Percentiles rank a stretch among this genome's conserved stretches.
Evolutionary conservation across 768 basidiomycete genomes (phyloP).

Genomic region (Tubosaeta brunneosetosa): DNA sequence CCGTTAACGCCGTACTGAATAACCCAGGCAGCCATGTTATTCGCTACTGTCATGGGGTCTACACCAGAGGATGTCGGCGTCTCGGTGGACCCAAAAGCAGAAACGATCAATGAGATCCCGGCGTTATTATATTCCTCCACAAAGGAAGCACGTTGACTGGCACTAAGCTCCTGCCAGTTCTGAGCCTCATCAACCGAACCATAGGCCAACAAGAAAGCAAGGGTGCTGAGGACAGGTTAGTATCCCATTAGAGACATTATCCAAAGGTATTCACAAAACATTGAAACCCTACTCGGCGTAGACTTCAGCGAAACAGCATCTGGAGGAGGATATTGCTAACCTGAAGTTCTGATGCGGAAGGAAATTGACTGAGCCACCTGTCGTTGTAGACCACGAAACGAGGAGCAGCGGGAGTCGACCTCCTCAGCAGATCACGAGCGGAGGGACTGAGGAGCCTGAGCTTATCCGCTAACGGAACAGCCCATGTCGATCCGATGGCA

Average conservation of each 20-base stretch:
- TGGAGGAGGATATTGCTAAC: constrained; percentile 23
- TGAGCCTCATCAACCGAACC: constrained; percentile 44
- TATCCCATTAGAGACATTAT: neutral
- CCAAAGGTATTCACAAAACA: constrained; percentile 26
- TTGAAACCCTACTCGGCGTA: constrained; percentile 28
- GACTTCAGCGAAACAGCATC: neutral
- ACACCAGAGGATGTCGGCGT: constrained; percentile 24
- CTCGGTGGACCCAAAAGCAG: constrained; percentile 44
- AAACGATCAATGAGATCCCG: constrained; percentile 56
- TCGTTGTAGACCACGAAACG: too few species aligned
- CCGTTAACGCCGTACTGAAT: constrained; percentile 46
- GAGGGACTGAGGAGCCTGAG: constrained; percentile 12
- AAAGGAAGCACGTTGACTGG: constrained; percentile 36
- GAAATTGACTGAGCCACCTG: too few species aligned
- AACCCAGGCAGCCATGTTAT: constrained; percentile 44
- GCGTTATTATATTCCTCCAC: constrained; percentile 47
- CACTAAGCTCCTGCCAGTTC: constrained; percentile 40
- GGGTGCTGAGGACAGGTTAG: constrained; percentile 21
- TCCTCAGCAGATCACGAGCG: constrained; percentile 18
- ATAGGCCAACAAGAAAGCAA: constrained; percentile 39
- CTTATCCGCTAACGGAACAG: constrained; percentile 14
- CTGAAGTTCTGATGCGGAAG: constrained; percentile 34
- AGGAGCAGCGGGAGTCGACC: constrained; percentile 34
- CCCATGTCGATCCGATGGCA: constrained; percentile 3
- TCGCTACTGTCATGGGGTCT: constrained; percentile 37